Percentiles rank a stretch among this genome's conserved stretches.
phyloP scores from a whole-genome alignment of 2,329 filamentous ascomycete genomes.

The Xylariaceae sp. region DNA sequence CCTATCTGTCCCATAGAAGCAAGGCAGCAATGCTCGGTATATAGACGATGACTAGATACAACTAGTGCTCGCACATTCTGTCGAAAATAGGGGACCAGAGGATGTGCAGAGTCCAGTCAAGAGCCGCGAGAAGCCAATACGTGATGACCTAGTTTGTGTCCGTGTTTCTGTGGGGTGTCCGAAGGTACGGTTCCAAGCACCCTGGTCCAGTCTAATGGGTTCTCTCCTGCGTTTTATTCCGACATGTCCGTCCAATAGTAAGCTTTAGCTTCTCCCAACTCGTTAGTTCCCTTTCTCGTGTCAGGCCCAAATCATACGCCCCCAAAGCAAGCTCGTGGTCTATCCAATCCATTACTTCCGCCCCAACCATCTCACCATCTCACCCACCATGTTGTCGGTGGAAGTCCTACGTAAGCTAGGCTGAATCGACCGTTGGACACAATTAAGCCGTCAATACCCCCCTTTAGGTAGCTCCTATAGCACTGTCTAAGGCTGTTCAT shows the following conservation, averaged over 20 bases:
- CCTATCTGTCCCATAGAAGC: neutral
- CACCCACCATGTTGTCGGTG: slow-evolving; percentile 8
- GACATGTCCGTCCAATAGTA: neutral
- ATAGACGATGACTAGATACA: no score
- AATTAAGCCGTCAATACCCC: neutral
- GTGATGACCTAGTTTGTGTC: no score
- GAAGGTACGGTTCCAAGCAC: slow-evolving; percentile 7
- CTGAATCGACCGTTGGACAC: neutral
- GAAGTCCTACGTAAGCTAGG: slow-evolving; percentile 10
- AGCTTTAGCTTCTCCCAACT: neutral
- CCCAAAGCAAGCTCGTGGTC: neutral
- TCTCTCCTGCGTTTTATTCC: neutral
- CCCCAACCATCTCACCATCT: neutral
- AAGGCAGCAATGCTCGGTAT: neutral
- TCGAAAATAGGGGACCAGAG: no score
- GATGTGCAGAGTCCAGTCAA: neutral
- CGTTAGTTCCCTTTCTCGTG: slow-evolving; percentile 4
- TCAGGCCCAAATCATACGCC: slow-evolving; percentile 6
- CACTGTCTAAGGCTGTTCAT: neutral
- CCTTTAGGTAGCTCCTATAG: neutral
- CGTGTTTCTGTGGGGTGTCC: no score
- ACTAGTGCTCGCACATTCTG: no score
- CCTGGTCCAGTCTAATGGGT: slow-evolving; percentile 6
- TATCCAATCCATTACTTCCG: slow-evolving; percentile 2
- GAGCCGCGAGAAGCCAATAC: neutral